These are phyloP conservation scores for Vachellia pachyceras DNA, from an alignment of 306 rosid species.

Conservation along the genomic window DNA sequence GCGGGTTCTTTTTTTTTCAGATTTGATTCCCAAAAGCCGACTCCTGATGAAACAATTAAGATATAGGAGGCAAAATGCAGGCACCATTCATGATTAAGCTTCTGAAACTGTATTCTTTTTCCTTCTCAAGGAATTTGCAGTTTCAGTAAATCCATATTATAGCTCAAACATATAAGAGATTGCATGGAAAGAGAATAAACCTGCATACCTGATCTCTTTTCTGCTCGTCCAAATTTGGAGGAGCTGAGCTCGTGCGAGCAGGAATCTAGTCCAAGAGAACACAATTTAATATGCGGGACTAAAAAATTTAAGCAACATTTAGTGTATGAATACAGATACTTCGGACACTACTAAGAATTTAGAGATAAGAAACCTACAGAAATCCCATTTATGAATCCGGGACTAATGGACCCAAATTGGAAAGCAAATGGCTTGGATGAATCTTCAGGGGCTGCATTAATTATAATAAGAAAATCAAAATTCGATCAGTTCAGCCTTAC, in stretches of 20 bases:
- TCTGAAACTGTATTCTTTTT: neutral
- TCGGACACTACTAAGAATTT: slow-evolving; percentile 12
- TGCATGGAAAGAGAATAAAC: neutral
- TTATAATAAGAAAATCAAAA: slow-evolving; percentile 10
- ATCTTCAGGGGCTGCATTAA: slow-evolving; percentile 64
- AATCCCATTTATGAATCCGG: slow-evolving; percentile 74
- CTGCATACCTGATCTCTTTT: slow-evolving; percentile 75
- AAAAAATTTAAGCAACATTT: neutral
- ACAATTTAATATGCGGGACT: slow-evolving; percentile 32
- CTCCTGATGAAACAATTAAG: neutral
- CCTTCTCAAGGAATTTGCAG: neutral
- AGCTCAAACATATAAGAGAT: slow-evolving; percentile 25
- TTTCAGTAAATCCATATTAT: slow-evolving; percentile 15
- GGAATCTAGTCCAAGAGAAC: slow-evolving; percentile 68
- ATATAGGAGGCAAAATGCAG: neutral
- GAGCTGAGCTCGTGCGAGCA: slow-evolving; percentile 95
- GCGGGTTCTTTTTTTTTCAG: neutral
- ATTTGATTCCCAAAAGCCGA: slow-evolving; percentile 18
- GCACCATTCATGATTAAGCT: neutral
- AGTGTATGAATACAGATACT: neutral
- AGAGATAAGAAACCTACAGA: slow-evolving; percentile 53
- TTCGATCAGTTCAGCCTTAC: slow-evolving; percentile 34
- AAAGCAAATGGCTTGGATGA: slow-evolving; percentile 64
- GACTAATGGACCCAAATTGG: slow-evolving; percentile 90
- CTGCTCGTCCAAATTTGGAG: slow-evolving; percentile 97